Conservation (phyloP, 2,329 filamentous ascomycete species). For the Lachnellula hyalina region DNA sequence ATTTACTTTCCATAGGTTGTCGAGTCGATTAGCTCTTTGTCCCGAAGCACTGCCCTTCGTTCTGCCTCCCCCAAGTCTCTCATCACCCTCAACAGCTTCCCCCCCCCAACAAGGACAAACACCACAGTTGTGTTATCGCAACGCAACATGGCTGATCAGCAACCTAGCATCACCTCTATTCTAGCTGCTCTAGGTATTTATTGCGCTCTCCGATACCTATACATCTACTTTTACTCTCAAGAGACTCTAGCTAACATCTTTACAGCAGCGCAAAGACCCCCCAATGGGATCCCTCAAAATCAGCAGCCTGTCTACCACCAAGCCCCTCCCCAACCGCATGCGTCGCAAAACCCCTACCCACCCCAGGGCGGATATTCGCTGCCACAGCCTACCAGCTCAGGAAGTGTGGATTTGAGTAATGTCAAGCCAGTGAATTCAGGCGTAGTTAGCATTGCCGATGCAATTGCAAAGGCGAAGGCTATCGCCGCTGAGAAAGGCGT, state of each 20-base stretch:
- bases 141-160: conserved; percentile 38
- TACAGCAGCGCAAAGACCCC: conserved; percentile 42
- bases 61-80: neutral
- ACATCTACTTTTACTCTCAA: neutral
- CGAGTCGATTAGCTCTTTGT: neutral
- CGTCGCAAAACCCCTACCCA: conserved; percentile 39
- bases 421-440: conserved; percentile 77
- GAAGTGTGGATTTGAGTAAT: conserved; percentile 72
- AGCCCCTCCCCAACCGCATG: conserved; percentile 32
- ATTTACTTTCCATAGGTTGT: no score
- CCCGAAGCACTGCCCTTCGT: neutral
- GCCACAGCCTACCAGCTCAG: conserved; percentile 59
- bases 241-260: conserved; percentile 12
- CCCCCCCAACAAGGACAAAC: neutral
- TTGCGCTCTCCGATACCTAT: neutral
- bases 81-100: neutral
- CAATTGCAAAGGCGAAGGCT: conserved; percentile 77
- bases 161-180: conserved; percentile 45
- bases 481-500: conserved; percentile 77
- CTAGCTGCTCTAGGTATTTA: conserved; percentile 43
- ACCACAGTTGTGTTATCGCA: neutral
- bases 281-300: conserved; percentile 43
- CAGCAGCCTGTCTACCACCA: conserved; percentile 23
- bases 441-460: conserved; percentile 77
- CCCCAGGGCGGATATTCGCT: conserved; percentile 35